Conservation (phyloP, 129 eudicot genomes). For the Lactuca sativa region DNA sequence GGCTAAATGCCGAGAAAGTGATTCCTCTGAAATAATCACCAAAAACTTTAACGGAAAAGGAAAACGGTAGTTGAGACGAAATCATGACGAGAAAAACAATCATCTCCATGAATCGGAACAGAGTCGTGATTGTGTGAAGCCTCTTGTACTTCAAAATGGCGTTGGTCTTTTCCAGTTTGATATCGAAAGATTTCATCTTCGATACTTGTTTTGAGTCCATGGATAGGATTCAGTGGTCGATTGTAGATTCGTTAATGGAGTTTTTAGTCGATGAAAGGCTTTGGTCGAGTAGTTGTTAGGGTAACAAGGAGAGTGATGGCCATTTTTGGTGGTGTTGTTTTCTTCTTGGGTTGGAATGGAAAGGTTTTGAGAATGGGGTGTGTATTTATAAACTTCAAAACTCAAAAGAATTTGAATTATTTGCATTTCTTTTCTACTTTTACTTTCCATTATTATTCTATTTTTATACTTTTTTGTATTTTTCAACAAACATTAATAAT, state of each 20-base stretch:
- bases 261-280: conserved; percentile 21
- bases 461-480: neutral
- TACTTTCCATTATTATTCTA: neutral
- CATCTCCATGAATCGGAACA: conserved; percentile 55
- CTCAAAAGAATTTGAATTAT: conserved; percentile 14
- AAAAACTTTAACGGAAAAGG: conserved; percentile 40
- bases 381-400: conserved; percentile 31
- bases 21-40: conserved; percentile 42
- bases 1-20: conserved; percentile 39
- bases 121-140: conserved; percentile 43
- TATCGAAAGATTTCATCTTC: conserved; percentile 47
- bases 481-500: no score
- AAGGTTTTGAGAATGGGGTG: conserved; percentile 11
- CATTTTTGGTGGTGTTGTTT: neutral
- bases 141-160: conserved; percentile 42
- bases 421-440: conserved; percentile 13
- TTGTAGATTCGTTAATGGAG: conserved; percentile 4
- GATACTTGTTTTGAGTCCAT: conserved; percentile 18
- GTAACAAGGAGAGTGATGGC: conserved; percentile 33
- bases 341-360: neutral
- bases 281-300: conserved; percentile 27
- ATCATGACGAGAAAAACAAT: conserved; percentile 42
- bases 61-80: conserved; percentile 46
- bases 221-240: neutral
- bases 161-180: conserved; percentile 53